Base-by-base conservation (phyloP, 75 land plant genomes). In the Ceratopteris richardii region DNA sequence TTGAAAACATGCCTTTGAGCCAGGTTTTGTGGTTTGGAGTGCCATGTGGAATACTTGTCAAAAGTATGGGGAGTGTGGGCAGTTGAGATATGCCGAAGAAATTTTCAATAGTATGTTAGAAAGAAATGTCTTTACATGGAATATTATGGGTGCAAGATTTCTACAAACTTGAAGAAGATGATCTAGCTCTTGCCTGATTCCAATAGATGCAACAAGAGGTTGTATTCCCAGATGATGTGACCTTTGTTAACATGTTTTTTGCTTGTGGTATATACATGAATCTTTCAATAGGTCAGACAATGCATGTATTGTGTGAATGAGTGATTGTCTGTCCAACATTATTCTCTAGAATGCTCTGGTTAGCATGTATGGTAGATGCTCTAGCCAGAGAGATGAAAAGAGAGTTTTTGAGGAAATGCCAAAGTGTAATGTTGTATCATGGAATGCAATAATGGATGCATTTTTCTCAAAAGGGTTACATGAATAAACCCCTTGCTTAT, bases 111-210 rank as follows among this genome's bases (percentile, higher is more conserved):
- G 41, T 18, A 80, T 80, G 75, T 57, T 28, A 1, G 61, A 51
- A 52, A 59, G 50, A 27, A 73, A 76, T 68, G 62, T 67, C n/a
- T 61, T 80, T 14, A 63, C 78, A 9, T 76, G 83, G 79, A 81
- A 76, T 64, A 43, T 65, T 36, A 56, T 77, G 68, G 40, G 74
- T 28, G 71, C 75, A 29, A 77, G 77, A n/a, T 77, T 48, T 31
- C 67, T 66, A 24, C 23, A 41, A 54, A 39, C n/a, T 56, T 17
- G 71, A 66, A 41, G 66, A 71, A 33, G n/a, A 60, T 39, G 66
- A 66, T 31, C 44, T 61, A 12, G 74, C 80, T 19, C 56, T 56
- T 40, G 20, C 64, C 37, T 46, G 70, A n/a, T 77, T 82, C 54
- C 11, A 29, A 3, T 56, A 53, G 39, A 74, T 82, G 67, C 47